Base-by-base conservation (phyloP, 2,329 filamentous ascomycete species). In the Acrocalymma vagum region DNA sequence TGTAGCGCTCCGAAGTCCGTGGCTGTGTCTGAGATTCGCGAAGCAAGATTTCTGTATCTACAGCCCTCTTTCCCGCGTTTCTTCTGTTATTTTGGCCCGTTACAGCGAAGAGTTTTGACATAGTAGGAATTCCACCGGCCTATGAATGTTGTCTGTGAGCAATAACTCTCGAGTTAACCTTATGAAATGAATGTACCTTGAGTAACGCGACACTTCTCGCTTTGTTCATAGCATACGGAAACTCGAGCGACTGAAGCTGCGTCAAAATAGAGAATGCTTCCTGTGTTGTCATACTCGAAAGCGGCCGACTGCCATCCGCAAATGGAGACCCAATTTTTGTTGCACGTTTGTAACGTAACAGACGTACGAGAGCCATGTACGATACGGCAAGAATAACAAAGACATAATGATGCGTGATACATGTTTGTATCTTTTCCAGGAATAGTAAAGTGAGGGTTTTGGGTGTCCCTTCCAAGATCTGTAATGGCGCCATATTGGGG, bases 241-340 rank as follows among this genome's bases (percentile, higher is more conserved):
- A 67, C 27, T 68, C 64, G 5, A 67, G 41, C n/a, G 64, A 55
- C 51, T 60, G 59, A 6, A 68, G 34, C 24, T 62, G 44, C 3
- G 22, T 37, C 16, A 63, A 49, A 7, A 67, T 67, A 6, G 28
- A 33, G 46, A 60, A 47, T 5, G 64, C 62, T 48, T 68, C 64
- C 25, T 58, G 42, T 17, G 49, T 43, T 7, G 62, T 67, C 64
- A 67, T 68, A 32, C 51, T 62, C 14, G 63, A 62, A 18, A 67
- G 29, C 29, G 48, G 37, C 17, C 50, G 42, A 7, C 37, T 41
- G 3, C 26, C 45, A 25, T 41, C 9, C 20, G 40, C 21, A 26
- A 50, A 56, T n/a, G 24, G 38, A 29, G 42, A 45, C 14, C 21
- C 31, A 18, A 55, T 40, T 20, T 16, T 40, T 17, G 51, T 38